Evolutionary conservation across 179 eudicot species (phyloP), one percentile per base, ranked within the genome.

Genomic region (Dionaea muscipula): DNA sequence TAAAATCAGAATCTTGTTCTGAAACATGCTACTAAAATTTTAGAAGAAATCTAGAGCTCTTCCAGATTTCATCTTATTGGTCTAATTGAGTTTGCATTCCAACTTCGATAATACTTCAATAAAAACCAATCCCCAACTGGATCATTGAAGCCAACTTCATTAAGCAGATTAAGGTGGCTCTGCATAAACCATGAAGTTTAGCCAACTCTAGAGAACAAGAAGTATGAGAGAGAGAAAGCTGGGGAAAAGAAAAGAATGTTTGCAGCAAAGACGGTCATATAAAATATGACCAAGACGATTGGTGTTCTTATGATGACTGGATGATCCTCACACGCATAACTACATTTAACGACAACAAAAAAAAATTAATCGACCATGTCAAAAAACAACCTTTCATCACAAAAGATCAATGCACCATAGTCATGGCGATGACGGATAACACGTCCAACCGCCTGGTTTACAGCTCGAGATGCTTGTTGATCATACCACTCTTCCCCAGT

Each of bases 401-500:
- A 91, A 57, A 91, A 76, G 19, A 91, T 79, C 51, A 84, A 80
- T 55, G 98, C 98, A 65, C 98, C 95, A 65, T 82, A 84, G 72
- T 91, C 98, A 79, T 91, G 82, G 28, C 81, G 88, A 74, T 91
- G 98, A 52, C 98, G 98, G 67, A 91, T 91, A 68, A 91, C 95
- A 63, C 98, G 98, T 36, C 98, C 98, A 67, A 91, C 91, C 62
- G 98, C 98, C 78, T 91, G 98, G 73, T 91, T 91, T 51, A 91
- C 91, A 63, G 98, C 95, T 50, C 98, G 75, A 39, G 85, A 75
- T 51, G 98, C 95, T 78, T 78, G 94, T 68, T 91, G 94, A 69
- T 75, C 68, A 64, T 91, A 87, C 95, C 98, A 91, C 64, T 79
- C 86, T 73, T 87, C 95, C 65, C 95, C 95, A 37, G 91, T 80